These are phyloP conservation scores for Rhizoctonia solani DNA, from an alignment of 1,284 basidiomycete genomes.

Conservation along the genomic window DNA sequence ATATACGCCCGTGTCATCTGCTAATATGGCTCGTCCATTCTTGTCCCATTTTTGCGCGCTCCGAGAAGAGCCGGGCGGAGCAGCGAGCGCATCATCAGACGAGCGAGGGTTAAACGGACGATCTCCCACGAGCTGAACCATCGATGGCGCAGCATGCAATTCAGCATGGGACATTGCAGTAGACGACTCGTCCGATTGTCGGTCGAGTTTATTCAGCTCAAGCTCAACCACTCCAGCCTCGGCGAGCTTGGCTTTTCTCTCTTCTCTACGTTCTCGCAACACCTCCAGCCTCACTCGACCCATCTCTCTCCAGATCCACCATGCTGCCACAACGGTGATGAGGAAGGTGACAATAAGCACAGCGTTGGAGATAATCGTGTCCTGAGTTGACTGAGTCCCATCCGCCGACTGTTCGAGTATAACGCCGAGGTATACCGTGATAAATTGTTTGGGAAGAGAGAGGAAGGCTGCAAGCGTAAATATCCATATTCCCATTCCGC, in stretches of 20 bases:
- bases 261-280: conserved; percentile 73
- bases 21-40: conserved; percentile 45
- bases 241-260: conserved; percentile 24
- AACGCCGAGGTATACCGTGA: conserved; percentile 74
- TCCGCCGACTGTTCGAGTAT: conserved; percentile 43
- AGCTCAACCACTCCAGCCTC: conserved; percentile 1
- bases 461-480: conserved; percentile 73
- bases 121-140: conserved; percentile 44
- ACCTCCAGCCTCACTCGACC: conserved; percentile 72
- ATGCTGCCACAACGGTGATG: conserved; percentile 78
- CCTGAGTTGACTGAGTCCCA: conserved; percentile 47
- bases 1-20: conserved; percentile 42
- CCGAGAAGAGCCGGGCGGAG: conserved; percentile 39
- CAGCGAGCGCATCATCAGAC: conserved; percentile 52
- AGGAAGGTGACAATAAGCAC: conserved; percentile 67
- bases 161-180: conserved; percentile 40
- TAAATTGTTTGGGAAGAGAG: conserved; percentile 77
- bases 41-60: conserved; percentile 48
- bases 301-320: conserved; percentile 82
- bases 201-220: not conserved
- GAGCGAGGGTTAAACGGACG: conserved; percentile 47
- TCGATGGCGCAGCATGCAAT: conserved; percentile 47
- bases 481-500: conserved; percentile 72
- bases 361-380: conserved; percentile 63
- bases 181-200: conserved; percentile 49